Conservation (phyloP, 2,329 filamentous ascomycete species). For the Verticillium isaacii region DNA sequence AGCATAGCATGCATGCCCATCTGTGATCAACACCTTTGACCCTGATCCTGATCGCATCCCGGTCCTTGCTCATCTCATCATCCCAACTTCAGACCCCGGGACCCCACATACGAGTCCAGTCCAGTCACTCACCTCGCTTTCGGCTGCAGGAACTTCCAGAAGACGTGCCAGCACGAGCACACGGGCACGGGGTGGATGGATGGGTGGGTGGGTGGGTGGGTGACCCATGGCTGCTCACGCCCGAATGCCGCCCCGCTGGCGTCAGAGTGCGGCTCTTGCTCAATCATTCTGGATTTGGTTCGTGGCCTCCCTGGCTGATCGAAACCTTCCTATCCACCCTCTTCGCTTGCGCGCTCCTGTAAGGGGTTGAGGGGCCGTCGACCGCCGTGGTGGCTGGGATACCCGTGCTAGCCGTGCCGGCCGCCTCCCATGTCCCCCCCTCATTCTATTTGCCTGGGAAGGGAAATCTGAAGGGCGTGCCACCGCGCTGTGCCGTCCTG, state of each 20-base stretch:
- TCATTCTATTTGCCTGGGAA: not conserved
- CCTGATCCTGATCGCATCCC: not conserved
- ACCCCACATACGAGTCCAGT: not conserved
- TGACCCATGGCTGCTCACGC: not conserved
- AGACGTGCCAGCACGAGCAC: not conserved
- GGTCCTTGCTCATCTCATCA: not conserved
- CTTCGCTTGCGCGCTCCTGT: not conserved
- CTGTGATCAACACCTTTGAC: not conserved
- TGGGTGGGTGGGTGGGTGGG: too few relatives aligned
- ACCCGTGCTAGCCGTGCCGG: constrained; percentile 4
- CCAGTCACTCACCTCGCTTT: not conserved
- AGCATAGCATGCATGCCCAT: not conserved
- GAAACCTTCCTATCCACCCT: not conserved
- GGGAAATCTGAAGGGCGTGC: not conserved
- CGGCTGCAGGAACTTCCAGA: not conserved
- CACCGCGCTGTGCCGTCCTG: not conserved
- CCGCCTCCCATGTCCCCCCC: not conserved
- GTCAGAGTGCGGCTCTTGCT: not conserved
- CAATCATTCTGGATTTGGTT: not conserved
- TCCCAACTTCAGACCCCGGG: not conserved
- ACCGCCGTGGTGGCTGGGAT: not conserved
- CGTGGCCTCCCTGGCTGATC: not conserved
- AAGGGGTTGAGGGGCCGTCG: not conserved
- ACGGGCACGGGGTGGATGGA: too few relatives aligned
- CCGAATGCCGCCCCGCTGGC: not conserved